Evolutionary conservation across 106 monocot species (phyloP).

Genomic region (Alisma plantagoaquatica): DNA sequence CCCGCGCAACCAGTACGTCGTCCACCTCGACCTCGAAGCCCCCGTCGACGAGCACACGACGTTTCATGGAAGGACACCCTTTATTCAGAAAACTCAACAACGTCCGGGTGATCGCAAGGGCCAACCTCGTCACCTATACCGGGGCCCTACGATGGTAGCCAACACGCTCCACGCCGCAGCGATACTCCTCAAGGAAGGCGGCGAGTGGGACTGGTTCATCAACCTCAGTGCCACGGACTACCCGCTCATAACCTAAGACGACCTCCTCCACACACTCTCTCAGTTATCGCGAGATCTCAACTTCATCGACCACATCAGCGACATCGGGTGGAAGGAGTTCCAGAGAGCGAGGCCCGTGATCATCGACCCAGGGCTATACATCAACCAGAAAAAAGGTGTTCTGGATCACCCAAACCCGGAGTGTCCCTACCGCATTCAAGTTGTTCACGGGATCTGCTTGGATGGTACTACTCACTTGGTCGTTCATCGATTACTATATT

Average conservation of each 20-base stretch:
- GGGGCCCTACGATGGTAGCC: slow-evolving; percentile 87
- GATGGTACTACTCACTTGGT: slow-evolving; percentile 70
- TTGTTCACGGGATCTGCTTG: slow-evolving; percentile 93
- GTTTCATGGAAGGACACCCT: slow-evolving; percentile 22
- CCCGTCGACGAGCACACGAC: slow-evolving; percentile 25
- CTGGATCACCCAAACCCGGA: slow-evolving; percentile 60
- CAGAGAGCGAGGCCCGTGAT: slow-evolving; percentile 77
- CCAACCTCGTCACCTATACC: slow-evolving; percentile 60
- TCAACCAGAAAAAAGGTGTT: slow-evolving; percentile 57
- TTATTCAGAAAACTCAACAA: slow-evolving; percentile 37
- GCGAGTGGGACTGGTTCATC: slow-evolving; percentile 90
- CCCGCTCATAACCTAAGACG: slow-evolving; percentile 86
- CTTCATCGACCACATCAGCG: slow-evolving; percentile 88
- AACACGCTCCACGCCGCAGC: slow-evolving; percentile 82
- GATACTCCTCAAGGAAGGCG: slow-evolving; percentile 36
- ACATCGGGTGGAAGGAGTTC: slow-evolving; percentile 86
- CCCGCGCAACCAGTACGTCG: slow-evolving; percentile 51
- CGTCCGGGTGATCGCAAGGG: slow-evolving; percentile 55
- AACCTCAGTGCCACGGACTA: slow-evolving; percentile 83
- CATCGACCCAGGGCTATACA: slow-evolving; percentile 78
- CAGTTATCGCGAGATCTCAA: slow-evolving; percentile 71
- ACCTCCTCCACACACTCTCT: slow-evolving; percentile 59
- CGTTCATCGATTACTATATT: slow-evolving; percentile 78
- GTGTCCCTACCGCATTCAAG: slow-evolving; percentile 78
- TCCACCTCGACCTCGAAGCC: slow-evolving; percentile 64